Base-by-base conservation (phyloP, 192 early-diverging fungal genomes). In the Funneliformis geosporum region DNA sequence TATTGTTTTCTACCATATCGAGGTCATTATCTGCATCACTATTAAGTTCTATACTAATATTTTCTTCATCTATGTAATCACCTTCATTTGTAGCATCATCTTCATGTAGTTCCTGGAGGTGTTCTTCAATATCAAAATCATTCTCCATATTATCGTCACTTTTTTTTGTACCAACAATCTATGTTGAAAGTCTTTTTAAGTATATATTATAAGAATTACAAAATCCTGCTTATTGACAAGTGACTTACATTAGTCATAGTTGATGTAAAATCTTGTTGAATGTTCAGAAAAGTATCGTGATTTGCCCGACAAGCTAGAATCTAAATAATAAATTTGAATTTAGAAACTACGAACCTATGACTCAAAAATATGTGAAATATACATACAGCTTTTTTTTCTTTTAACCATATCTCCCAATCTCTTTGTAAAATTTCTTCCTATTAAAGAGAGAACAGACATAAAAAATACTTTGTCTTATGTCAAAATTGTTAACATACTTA, bases 341-440 rank as follows among this genome's bases (percentile, higher is more conserved):
- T 59, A 73, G 27, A 47, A 27, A 71, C 25, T 9, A 79, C 44
- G 42, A 79, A 77, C 0, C 21, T 79, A 70, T 55, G 55, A 47
- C 44, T 70, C 28, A 79, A 74, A 71, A 50, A 79, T 71, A 39
- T 4, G 68, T 38, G 10, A 8, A 79, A 46, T 68, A 79, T 0
- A 79, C 77, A 79, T 79, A 79, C 77, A 16, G 65, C 67, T 73
- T 79, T 79, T 43, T 79, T 79, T 70, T 79, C 77, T 47, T 79
- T 70, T 79, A 79, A 8, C 77, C 77, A 79, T 16, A 5, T 66
- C n/a, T 79, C 68, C 77, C 77, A 79, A 43, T 79, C 43, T 14
- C 66, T 18, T 79, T 79, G 77, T 38, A 79, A 25, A 66, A 11
- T 50, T 74, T 55, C 77, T 79, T 79, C 77, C 68, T 79, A 74